Evolutionary conservation across 2,329 filamentous ascomycete species (phyloP), one percentile per base, ranked within the genome.

Genomic region (Teratosphaeria destructans): DNA sequence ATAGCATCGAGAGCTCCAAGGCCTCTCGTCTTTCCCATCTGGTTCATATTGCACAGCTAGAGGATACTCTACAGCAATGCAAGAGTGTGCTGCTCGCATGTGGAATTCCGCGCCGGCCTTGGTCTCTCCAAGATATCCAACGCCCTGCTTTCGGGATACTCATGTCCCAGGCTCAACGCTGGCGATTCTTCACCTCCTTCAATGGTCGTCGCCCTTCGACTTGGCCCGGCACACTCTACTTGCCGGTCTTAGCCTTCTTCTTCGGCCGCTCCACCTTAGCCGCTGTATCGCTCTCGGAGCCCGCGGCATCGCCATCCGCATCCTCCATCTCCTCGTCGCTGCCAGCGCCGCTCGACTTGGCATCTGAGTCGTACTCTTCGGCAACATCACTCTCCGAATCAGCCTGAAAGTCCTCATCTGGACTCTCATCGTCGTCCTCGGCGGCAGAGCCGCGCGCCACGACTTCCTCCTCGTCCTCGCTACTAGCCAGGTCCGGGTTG

Each of bases 351-450:
- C 85, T 89, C 71, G 90, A 96, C 72, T 95, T 90, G 71, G 96
- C 93, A 54, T 84, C 87, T 57, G 89, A 93, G 75, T 99, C 94
- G 67, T 85, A 99, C 72, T 99, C 95, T 75, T 99, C 94, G 0
- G 93, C 94, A 2, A 96, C 92, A 66, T 99, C 94, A 57, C 89
- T 94, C 65, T 97, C 93, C 11, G 88, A 91, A 63, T 95, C 90
- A 5, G 88, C 89, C 67, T 88, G 84, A 80, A 99, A 99, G 77
- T 99, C 94, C 73, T 99, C 94, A 29, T 60, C 58, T n/a, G 52
- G 37, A n/a, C 34, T 52, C 58, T 60, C 58, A 71, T 93, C 89
- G 75, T 99, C 94, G 71, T 97, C 94, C 3, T 93, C 94, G 16
- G 32, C 89, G 94, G 64, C 94, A 93, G 60, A 92, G 86, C 73